phyloP scores from a whole-genome alignment of 148 eudicot genomes.

The Vaccinium macrocarpon region DNA sequence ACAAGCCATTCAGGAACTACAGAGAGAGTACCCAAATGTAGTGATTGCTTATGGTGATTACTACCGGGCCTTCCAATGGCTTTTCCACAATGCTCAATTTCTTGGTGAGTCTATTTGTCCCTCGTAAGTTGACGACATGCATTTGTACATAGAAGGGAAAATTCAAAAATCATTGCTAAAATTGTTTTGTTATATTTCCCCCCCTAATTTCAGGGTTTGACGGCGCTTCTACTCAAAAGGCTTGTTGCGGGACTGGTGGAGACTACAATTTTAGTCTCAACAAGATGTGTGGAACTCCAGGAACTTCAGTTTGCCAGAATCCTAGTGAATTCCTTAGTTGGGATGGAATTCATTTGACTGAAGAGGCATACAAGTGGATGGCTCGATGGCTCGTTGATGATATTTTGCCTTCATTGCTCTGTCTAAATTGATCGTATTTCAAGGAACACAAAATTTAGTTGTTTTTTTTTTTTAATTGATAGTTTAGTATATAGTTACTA shows the following conservation, averaged over 20 bases:
- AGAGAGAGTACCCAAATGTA: background rate
- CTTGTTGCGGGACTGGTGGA: slow-evolving; percentile 18
- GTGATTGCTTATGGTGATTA: slow-evolving; percentile 19
- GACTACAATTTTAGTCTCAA: background rate
- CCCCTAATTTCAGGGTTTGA: slow-evolving; percentile 5
- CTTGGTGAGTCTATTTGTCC: background rate
- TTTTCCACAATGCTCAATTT: background rate
- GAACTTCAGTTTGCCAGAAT: background rate
- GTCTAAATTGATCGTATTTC: background rate
- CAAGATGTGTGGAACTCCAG: background rate
- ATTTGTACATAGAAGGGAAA: no score
- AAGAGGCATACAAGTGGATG: background rate
- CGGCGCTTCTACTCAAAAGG: background rate
- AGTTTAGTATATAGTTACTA: background rate
- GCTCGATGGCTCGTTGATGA: slow-evolving; percentile 1
- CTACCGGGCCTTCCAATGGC: slow-evolving; percentile 14
- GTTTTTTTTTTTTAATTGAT: no score
- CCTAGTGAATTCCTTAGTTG: slow-evolving; percentile 2
- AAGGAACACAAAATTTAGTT: background rate
- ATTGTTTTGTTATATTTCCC: background rate
- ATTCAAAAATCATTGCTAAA: background rate
- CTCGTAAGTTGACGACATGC: background rate
- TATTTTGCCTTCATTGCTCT: background rate
- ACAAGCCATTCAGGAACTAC: background rate
- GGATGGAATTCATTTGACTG: slow-evolving; percentile 23